A percentile compares a stretch with the other conserved stretches of the same genome.
phyloP scores from a whole-genome alignment of 2,329 filamentous ascomycete species.

The Nannizziopsis barbatae region DNA sequence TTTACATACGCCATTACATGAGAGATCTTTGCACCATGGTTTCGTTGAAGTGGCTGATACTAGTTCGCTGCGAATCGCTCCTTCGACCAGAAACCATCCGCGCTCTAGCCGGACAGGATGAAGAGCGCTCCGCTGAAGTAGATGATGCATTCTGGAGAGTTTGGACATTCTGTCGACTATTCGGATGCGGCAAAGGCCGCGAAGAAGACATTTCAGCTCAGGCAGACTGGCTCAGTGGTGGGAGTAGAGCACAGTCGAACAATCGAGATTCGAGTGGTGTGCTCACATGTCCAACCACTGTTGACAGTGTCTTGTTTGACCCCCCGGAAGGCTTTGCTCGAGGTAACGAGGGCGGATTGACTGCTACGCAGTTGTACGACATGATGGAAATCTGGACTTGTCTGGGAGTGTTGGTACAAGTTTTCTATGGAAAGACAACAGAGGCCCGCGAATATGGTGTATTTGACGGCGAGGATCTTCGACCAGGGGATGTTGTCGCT shows the following conservation, averaged over 20 bases:
- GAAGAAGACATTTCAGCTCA: constrained; percentile 50
- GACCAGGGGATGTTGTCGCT: constrained; percentile 28
- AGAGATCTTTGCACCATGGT: constrained; percentile 45
- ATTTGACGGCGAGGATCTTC: constrained; percentile 44
- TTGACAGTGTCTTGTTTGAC: constrained; percentile 45
- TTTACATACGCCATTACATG: constrained; percentile 43
- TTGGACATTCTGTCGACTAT: constrained; percentile 55
- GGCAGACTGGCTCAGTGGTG: constrained; percentile 53
- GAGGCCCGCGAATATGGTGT: constrained; percentile 47
- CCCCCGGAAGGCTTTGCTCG: constrained; percentile 47
- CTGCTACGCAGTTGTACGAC: constrained; percentile 48
- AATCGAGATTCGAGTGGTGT: constrained; percentile 37
- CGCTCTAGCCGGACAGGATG: constrained; percentile 41
- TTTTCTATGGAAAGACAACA: constrained; percentile 43
- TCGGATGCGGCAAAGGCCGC: constrained; percentile 47
- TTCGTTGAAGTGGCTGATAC: constrained; percentile 46
- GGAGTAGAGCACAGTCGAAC: constrained; percentile 40
- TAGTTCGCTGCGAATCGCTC: constrained; percentile 45
- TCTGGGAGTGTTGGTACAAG: constrained; percentile 45
- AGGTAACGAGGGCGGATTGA: constrained; percentile 46
- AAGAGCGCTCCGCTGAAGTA: constrained; percentile 40
- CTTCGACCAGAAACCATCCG: constrained; percentile 46
- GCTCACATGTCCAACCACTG: constrained; percentile 40
- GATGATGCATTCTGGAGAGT: constrained; percentile 55
- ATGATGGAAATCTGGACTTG: constrained; percentile 57